Percentiles rank a stretch among this genome's conserved stretches.
Evolutionary conservation across 805 yeast species (phyloP).

Genomic region (Scheffersomyces ergatensis): DNA sequence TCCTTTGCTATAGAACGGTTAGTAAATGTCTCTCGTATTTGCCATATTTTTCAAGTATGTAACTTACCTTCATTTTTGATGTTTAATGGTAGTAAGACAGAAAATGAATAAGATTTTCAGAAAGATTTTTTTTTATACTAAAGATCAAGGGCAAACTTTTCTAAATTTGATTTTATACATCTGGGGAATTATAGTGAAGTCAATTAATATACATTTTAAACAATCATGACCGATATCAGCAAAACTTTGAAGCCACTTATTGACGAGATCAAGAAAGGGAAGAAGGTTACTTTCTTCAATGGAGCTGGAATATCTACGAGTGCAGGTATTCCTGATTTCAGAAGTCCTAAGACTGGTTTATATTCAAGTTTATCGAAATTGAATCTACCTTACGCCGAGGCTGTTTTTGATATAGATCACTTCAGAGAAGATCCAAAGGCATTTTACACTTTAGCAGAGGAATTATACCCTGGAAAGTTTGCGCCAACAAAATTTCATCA

Average conservation of each 20-base stretch:
- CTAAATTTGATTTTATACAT: too few relatives aligned
- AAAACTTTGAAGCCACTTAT: slow-evolving; percentile 24
- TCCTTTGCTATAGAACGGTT: slow-evolving; percentile 61
- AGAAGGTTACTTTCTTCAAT: slow-evolving; percentile 61
- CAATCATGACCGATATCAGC: slow-evolving; percentile 3
- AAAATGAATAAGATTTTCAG: too few relatives aligned
- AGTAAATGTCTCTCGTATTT: too few relatives aligned
- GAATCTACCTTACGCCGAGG: slow-evolving; percentile 88
- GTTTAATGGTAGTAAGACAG: too few relatives aligned
- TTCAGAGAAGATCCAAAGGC: slow-evolving; percentile 76
- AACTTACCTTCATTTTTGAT: too few relatives aligned
- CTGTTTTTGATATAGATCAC: slow-evolving; percentile 88
- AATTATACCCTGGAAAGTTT: slow-evolving; percentile 84
- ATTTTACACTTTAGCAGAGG: slow-evolving; percentile 79
- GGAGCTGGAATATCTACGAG: slow-evolving; percentile 96
- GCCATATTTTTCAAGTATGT: too few relatives aligned
- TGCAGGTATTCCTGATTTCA: slow-evolving; percentile 94
- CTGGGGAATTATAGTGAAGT: too few relatives aligned
- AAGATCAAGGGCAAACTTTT: too few relatives aligned
- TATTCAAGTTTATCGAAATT: slow-evolving; percentile 75
- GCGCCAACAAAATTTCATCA: slow-evolving; percentile 80
- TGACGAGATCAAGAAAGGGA: slow-evolving; percentile 27
- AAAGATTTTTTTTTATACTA: too few relatives aligned
- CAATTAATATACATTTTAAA: too few relatives aligned
- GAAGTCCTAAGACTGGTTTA: slow-evolving; percentile 87